A percentile compares a stretch with the other conserved stretches of the same genome.
Evolutionary conservation across 352 stramenopile genomes (phyloP).

Genomic region (Halophytophthora polymorphica): DNA sequence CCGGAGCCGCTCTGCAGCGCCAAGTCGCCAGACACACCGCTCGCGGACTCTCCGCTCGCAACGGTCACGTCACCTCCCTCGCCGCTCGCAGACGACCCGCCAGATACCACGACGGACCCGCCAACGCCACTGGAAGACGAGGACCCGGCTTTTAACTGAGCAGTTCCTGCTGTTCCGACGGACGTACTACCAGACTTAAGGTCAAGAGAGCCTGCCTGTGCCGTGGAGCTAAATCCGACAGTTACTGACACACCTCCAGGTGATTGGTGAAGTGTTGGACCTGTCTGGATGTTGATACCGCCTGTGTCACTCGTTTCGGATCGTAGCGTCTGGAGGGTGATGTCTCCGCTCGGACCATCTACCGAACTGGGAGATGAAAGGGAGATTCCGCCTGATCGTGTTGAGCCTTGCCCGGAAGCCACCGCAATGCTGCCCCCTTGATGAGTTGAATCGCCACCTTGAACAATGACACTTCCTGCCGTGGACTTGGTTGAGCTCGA

Average conservation of each 20-base stretch:
- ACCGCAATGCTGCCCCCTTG: constrained; percentile 16
- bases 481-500: too few species aligned
- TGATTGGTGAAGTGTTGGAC: constrained; percentile 4
- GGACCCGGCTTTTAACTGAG: too few species aligned
- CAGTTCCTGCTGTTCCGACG: constrained; percentile 10
- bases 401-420: too few species aligned
- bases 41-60: constrained; percentile 5
- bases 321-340: constrained; percentile 16
- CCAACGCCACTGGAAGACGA: constrained; percentile 12
- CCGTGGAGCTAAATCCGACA: constrained; percentile 8
- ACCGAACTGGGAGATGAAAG: constrained; percentile 6
- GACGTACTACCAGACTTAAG: constrained; percentile 17
- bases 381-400: too few species aligned
- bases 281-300: constrained; percentile 15
- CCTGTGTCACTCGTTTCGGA: constrained; percentile 15
- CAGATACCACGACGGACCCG: constrained; percentile 19
- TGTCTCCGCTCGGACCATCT: constrained; percentile 11
- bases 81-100: constrained; percentile 21
- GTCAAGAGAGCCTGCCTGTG: constrained; percentile 15
- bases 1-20: constrained; percentile 10
- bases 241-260: constrained; percentile 14
- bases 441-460: constrained; percentile 3
- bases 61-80: constrained; percentile 14
- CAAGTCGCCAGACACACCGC: constrained; percentile 12
- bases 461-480: too few species aligned